A percentile compares a stretch with the other conserved stretches of the same genome.
Evolutionary conservation across 2,329 filamentous ascomycete genomes (phyloP).

Genomic region (Colletotrichum abscissum): DNA sequence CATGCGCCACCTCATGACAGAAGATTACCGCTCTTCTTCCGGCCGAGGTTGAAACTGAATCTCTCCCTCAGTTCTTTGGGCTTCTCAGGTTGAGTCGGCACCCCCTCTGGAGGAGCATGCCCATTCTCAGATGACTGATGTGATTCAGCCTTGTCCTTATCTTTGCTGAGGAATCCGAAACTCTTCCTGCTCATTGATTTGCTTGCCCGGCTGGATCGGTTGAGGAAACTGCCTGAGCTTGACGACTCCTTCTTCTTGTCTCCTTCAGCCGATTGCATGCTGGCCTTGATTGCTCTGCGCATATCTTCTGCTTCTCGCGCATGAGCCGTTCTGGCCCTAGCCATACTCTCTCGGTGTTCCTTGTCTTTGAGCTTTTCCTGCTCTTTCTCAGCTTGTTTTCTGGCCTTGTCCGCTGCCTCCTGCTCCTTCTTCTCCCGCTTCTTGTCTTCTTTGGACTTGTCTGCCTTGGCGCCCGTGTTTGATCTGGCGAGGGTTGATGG

Average conservation of each 20-base stretch:
- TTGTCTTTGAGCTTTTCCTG: conserved; percentile 57
- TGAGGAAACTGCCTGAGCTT: conserved; percentile 63
- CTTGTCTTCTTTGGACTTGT: conserved; percentile 69
- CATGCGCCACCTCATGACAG: conserved; percentile 25
- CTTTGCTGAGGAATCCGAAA: conserved; percentile 73
- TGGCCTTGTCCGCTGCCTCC: conserved; percentile 63
- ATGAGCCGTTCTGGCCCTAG: conserved; percentile 48
- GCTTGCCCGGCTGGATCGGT: conserved; percentile 76
- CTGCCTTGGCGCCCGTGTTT: conserved; percentile 36
- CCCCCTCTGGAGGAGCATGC: conserved; percentile 42
- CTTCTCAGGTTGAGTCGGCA: conserved; percentile 51
- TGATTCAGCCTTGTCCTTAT: conserved; percentile 49
- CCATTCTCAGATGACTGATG: conserved; percentile 43
- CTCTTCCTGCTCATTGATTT: conserved; percentile 85
- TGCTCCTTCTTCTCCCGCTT: conserved; percentile 77
- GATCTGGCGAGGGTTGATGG: conserved; percentile 38
- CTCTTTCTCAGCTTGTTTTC: conserved; percentile 58
- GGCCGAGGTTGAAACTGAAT: conserved; percentile 74
- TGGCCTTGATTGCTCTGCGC: conserved; percentile 72
- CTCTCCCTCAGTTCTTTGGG: conserved; percentile 69
- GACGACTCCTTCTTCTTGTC: conserved; percentile 54
- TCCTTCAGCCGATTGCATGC: conserved; percentile 69
- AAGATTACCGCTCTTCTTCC: conserved; percentile 75
- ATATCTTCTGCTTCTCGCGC: conserved; percentile 72
- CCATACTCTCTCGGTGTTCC: conserved; percentile 49